Percentiles rank a stretch among this genome's conserved stretches.
These are phyloP conservation scores for Thielaviopsis ethacetica DNA, from an alignment of 2,329 filamentous ascomycete species.

Conservation along the genomic window DNA sequence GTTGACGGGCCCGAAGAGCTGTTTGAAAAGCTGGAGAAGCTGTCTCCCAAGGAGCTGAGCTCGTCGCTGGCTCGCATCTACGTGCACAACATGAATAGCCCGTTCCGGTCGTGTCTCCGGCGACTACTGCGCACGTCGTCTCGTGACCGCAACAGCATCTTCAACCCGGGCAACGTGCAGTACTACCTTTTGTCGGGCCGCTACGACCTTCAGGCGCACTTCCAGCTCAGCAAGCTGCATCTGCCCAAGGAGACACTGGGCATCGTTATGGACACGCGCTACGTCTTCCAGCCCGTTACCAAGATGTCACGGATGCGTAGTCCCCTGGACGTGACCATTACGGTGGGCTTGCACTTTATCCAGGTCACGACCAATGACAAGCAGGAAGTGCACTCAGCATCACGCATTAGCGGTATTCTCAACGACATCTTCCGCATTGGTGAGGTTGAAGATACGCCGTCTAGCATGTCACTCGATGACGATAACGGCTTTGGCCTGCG, in stretches of 20 bases:
- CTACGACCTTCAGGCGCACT: conserved; percentile 48
- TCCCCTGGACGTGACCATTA: conserved; percentile 53
- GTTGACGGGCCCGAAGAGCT: conserved; percentile 50
- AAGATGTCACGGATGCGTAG: conserved; percentile 51
- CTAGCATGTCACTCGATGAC: conserved; percentile 47
- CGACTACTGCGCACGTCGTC: conserved; percentile 44
- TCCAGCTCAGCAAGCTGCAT: conserved; percentile 49
- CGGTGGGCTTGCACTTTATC: conserved; percentile 52
- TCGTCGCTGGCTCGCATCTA: conserved; percentile 45
- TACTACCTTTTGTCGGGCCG: conserved; percentile 50
- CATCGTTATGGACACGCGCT: conserved; percentile 48
- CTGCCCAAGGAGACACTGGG: conserved; percentile 55
- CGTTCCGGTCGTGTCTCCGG: conserved; percentile 52
- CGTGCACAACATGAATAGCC: conserved; percentile 59
- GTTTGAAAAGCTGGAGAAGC: conserved; percentile 44
- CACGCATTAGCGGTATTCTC: conserved; percentile 44
- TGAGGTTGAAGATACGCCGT: conserved; percentile 51
- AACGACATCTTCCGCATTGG: conserved; percentile 55
- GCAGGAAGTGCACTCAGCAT: conserved; percentile 48
- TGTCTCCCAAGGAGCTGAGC: conserved; percentile 45
- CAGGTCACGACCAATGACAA: conserved; percentile 54
- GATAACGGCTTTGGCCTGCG: conserved; percentile 51
- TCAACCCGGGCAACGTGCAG: conserved; percentile 48
- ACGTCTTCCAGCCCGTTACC: conserved; percentile 48
- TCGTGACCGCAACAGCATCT: conserved; percentile 41